phyloP scores from a whole-genome alignment of 2,329 filamentous ascomycete genomes.

The Ceratocystis colombiana region DNA sequence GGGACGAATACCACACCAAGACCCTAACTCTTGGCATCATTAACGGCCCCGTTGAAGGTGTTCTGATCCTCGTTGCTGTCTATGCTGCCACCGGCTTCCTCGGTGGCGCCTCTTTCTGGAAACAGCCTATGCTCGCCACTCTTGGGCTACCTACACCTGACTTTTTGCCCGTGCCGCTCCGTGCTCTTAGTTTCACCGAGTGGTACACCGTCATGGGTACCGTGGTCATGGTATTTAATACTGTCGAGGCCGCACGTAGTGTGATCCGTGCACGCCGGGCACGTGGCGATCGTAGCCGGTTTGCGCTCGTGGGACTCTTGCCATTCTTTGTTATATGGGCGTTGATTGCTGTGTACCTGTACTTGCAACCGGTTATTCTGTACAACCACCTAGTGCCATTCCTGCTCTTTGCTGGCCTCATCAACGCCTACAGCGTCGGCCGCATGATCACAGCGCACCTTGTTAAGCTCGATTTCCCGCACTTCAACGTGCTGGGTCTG shows the following conservation, averaged over 20 bases:
- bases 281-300: constrained; percentile 59
- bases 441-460: constrained; percentile 94
- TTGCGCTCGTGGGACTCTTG: constrained; percentile 69
- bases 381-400: constrained; percentile 80
- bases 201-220: constrained; percentile 87
- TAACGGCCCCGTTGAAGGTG: constrained; percentile 90
- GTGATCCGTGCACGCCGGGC: constrained; percentile 72
- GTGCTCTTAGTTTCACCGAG: constrained; percentile 75
- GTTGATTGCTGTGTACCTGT: constrained; percentile 67
- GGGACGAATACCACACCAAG: constrained; percentile 98
- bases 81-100: constrained; percentile 75
- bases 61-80: constrained; percentile 70
- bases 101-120: constrained; percentile 89
- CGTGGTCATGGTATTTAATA: constrained; percentile 75
- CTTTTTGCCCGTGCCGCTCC: constrained; percentile 41
- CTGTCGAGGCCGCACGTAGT: constrained; percentile 65
- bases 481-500: constrained; percentile 72
- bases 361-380: constrained; percentile 74
- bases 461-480: constrained; percentile 78
- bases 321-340: constrained; percentile 74
- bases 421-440: constrained; percentile 92
- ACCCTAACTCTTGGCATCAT: constrained; percentile 84
- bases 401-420: constrained; percentile 71
- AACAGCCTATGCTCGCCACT: constrained; percentile 64
- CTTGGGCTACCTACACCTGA: constrained; percentile 52